phyloP scores from a whole-genome alignment of 139 green algal species.

The Chlamydomonas urium region DNA sequence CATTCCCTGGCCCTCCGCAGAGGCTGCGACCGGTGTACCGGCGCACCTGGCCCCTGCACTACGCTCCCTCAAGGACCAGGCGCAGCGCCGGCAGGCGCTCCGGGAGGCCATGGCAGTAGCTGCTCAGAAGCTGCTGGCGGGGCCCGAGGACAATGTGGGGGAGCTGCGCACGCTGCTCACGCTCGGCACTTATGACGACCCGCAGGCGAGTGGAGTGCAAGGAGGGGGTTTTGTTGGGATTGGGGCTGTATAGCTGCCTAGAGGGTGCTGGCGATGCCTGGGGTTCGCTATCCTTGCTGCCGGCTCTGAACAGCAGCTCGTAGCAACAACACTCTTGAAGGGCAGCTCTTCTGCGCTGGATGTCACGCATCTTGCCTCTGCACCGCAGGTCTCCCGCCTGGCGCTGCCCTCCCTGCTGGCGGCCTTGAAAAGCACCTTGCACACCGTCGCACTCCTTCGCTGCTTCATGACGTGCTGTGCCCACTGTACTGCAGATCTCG shows the following conservation, averaged over 20 bases:
- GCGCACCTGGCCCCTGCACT: slow-evolving; percentile 31
- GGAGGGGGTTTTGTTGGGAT: too few species aligned
- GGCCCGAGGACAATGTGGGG: slow-evolving; percentile 57
- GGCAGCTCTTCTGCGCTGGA: too few species aligned
- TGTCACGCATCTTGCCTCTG: too few species aligned
- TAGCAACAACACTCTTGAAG: too few species aligned
- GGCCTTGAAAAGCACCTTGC: too few species aligned
- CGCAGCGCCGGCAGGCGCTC: slow-evolving; percentile 41
- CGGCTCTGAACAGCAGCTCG: too few species aligned
- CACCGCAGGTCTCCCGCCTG: too few species aligned
- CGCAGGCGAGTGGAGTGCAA: neutral
- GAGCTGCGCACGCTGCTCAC: slow-evolving; percentile 27
- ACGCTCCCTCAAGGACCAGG: slow-evolving; percentile 20
- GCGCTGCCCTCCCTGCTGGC: too few species aligned
- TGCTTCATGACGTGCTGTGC: neutral
- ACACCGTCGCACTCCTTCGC: too few species aligned
- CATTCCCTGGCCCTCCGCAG: neutral
- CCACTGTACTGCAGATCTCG: slow-evolving; percentile 37
- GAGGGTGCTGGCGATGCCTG: too few species aligned
- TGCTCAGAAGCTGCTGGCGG: slow-evolving; percentile 62
- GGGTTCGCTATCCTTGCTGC: too few species aligned
- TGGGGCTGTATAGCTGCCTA: too few species aligned
- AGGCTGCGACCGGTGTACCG: slow-evolving; percentile 17
- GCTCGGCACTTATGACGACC: slow-evolving; percentile 15
- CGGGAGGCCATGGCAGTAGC: slow-evolving; percentile 67